Evolutionary conservation across 495 filamentous ascomycete genomes (phyloP), one percentile per base, ranked within the genome.

Genomic region (Neurospora sp.): DNA sequence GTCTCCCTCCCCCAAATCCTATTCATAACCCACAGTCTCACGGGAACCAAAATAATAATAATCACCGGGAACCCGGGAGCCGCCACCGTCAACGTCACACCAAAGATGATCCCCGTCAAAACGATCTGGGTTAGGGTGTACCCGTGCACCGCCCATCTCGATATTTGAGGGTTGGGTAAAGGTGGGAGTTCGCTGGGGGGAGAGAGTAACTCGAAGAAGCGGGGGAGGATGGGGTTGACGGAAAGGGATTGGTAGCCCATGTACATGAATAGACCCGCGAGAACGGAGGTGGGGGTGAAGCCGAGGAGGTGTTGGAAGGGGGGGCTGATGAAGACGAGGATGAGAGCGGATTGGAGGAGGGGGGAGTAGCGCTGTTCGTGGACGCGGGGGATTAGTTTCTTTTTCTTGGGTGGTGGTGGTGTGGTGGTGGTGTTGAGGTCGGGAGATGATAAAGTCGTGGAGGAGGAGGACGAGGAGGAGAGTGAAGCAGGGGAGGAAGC

Each of bases 181-280:
- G 78, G 76, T n/a, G 90, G 89, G 3, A 92, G 85, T 75, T 91
- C 90, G 1, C 86, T 87, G 12, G 87, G 82, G 42, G 90, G 90
- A 0, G 90, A 91, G 10, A 92, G 80, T 12, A 92, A 80, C 72
- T 90, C 83, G 74, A 89, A 89, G 70, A 89, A 86, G 14, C 89
- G 87, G 73, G 86, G 88, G 9, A 92, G 79, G 42, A 92, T 90
- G 1, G 90, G 90, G 74, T 92, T 92, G 8, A 90, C 87, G 14
- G 85, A 86, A n/a, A 92, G 80, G 59, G 87, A 89, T 74, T 93
- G 90, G 74, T 92, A 89, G 10, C 89, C 90, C 90, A 92, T 92
- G 79, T 91, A 92, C 70, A 93, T 80, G 77, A 92, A 92, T 14
- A 92, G 80, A 1, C 90, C 90, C 0, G 90, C 90, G 1, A 92